Percentiles rank a stretch among this genome's conserved stretches.
These are phyloP conservation scores for Suillus placidus DNA, from an alignment of 768 basidiomycete genomes.

Conservation along the genomic window DNA sequence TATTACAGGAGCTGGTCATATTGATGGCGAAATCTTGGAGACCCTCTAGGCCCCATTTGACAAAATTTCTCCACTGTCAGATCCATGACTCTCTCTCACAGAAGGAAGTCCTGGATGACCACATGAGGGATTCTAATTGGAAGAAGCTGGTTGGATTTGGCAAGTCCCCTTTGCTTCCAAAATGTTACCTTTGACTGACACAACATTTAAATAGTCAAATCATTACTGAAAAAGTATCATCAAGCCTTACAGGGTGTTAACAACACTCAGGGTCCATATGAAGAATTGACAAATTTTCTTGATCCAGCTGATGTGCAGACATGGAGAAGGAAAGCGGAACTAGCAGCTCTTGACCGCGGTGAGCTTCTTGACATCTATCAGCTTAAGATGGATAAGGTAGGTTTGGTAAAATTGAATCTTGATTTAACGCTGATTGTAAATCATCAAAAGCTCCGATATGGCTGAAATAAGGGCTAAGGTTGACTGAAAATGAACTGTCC, in stretches of 20 bases:
- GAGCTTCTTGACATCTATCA: constrained; percentile 8
- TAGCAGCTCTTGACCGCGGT: neutral
- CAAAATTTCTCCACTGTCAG: constrained; percentile 24
- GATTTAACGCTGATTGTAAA: neutral
- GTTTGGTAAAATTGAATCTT: neutral
- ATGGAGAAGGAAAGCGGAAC: neutral
- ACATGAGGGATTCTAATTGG: constrained; percentile 38
- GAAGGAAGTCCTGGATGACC: constrained; percentile 34
- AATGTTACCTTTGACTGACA: neutral
- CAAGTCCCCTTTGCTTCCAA: constrained; percentile 2
- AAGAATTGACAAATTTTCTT: constrained; percentile 1
- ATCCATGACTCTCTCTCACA: constrained; percentile 25
- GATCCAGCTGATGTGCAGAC: neutral
- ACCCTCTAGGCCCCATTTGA: constrained; percentile 35
- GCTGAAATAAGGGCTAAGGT: constrained; percentile 3
- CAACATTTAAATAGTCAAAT: neutral
- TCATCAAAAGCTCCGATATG: constrained; percentile 7
- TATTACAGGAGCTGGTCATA: constrained; percentile 30
- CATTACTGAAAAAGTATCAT: constrained; percentile 3
- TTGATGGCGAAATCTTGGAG: constrained; percentile 39
- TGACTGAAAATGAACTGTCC: neutral
- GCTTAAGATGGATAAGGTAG: constrained; percentile 11
- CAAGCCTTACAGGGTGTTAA: neutral
- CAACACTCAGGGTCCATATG: constrained; percentile 7
- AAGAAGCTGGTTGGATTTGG: constrained; percentile 32